Conservation (phyloP, 306 rosid genomes). For the Prunus persica region Prunus_persica_NCBIv2 NC_034016.1:14222001-14222500, state of each 20-base stretch:
- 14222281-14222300: too few species aligned
- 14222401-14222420: too few species aligned
- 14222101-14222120: neutral
- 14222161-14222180: neutral
- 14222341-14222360: too few species aligned
- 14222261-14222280: neutral
- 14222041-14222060: neutral
- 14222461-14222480: too few species aligned
- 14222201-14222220: neutral
- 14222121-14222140: neutral
- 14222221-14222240: neutral
- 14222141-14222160: neutral
- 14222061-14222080: neutral
- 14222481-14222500: too few species aligned
- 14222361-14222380: too few species aligned
- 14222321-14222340: too few species aligned
- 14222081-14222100: neutral
- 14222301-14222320: too few species aligned
- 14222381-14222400: too few species aligned
- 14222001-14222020: slow-evolving; percentile 17
- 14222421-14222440: too few species aligned
- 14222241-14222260: neutral
- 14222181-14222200: slow-evolving; percentile 12
- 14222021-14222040: neutral
- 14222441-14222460: too few species aligned